Conservation (phyloP, 75 land plant species). For the Picea glauca region DNA sequence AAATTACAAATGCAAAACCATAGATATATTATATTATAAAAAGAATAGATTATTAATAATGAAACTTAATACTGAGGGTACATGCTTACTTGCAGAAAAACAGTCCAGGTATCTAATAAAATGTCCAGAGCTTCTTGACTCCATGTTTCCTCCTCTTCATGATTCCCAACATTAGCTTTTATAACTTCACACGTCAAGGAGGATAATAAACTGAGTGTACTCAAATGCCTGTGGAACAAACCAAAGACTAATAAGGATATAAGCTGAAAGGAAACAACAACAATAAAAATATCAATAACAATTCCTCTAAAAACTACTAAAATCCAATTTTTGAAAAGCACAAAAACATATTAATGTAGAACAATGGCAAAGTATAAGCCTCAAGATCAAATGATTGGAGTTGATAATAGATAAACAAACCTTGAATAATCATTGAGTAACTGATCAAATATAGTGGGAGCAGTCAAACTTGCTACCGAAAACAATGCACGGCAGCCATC, state of each 20-base stretch:
- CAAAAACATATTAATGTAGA: background rate
- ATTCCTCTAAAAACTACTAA: background rate
- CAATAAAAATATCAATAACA: background rate
- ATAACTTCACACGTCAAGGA: slow-evolving; percentile 76
- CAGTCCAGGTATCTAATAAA: slow-evolving; percentile 85
- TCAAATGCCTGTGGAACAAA: slow-evolving; percentile 52
- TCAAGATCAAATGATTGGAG: background rate
- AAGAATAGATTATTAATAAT: background rate
- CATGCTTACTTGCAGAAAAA: slow-evolving; percentile 59
- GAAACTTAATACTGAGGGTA: background rate
- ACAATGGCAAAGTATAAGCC: background rate
- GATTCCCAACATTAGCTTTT: slow-evolving; percentile 27
- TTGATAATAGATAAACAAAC: slow-evolving; percentile 1
- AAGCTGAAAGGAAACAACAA: background rate
- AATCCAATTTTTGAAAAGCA: background rate
- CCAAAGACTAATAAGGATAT: background rate
- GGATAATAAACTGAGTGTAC: slow-evolving; percentile 69
- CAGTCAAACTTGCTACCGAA: slow-evolving; percentile 65
- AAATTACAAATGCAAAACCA: background rate
- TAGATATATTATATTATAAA: background rate
- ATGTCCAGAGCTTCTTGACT: slow-evolving; percentile 74
- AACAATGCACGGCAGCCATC: slow-evolving; percentile 94
- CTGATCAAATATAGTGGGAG: slow-evolving; percentile 74
- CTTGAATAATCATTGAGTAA: slow-evolving; percentile 66
- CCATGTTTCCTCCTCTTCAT: slow-evolving; percentile 82